Evolutionary conservation across 768 basidiomycete species (phyloP), one percentile per base, ranked within the genome.

Genomic region (Boletus patriciae): DNA sequence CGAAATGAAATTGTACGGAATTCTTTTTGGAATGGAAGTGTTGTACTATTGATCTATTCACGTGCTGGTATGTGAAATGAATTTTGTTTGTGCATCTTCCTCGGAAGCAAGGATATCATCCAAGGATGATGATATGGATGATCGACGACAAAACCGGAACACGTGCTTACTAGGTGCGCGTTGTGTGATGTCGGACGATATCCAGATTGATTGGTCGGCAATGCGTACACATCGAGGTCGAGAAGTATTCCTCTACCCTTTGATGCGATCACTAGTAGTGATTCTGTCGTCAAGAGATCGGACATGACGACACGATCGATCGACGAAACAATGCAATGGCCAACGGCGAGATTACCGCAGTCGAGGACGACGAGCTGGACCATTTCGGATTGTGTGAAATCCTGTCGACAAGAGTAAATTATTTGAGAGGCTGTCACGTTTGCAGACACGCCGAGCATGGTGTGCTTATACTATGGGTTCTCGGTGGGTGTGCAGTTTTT

Each of bases 221-320:
- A 58, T 52, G 66, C 29, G 18, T 42, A 31, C 21, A 31, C 43
- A 43, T 64, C 34, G 49, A 56, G 59, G 62, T 46, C 11, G 19
- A 40, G 34, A 47, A 42, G 25, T 40, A 29, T 11, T 12, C 6
- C 27, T 23, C 34, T 21, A 25, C 55, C 34, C 49, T 46, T 16
- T 48, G 34, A 44, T 36, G 19, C 43, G 38, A 46, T 56, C 46
- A 31, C 31, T 5, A 11, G 31, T 11, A 11, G 31, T 6, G 19
- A n/a, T 13, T 31, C 43, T 16, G 42, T 15, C 25, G 6, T 41
- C 25, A 9, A 15, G 40, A 42, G 34, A n/a, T 42, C n/a, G 52
- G 46, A 41, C 8, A 23, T 23, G 36, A 33, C 2, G 15, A 42
- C 23, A 33, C 2, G 15, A 42, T 6, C 36, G 44, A 55, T 55